Evolutionary conservation across 73 alveolate species (phyloP).

Genomic region (Breviolum minutum): DNA sequence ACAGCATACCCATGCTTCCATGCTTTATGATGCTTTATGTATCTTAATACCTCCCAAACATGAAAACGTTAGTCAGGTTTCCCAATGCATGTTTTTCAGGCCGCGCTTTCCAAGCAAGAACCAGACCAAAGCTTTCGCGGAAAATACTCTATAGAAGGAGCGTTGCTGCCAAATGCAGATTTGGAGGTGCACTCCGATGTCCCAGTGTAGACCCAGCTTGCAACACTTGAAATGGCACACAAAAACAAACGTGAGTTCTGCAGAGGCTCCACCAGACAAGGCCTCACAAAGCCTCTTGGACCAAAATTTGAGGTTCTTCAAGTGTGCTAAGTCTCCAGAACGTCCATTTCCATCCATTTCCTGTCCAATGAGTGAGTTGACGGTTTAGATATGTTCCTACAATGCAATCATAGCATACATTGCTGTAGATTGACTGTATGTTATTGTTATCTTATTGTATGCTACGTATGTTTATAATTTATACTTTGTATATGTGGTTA

Average conservation of each 20-base stretch:
- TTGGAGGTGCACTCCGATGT: slow-evolving; percentile 7
- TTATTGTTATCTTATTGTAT: too few species aligned
- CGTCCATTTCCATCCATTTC: too few species aligned
- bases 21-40: too few species aligned
- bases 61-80: background rate
- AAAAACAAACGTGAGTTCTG: background rate
- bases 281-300: slow-evolving; percentile 16
- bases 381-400: too few species aligned
- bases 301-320: background rate
- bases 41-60: too few species aligned
- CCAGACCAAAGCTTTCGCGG: slow-evolving; percentile 36
- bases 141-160: slow-evolving; percentile 55
- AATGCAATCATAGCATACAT: too few species aligned
- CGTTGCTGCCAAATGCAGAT: slow-evolving; percentile 70
- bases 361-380: too few species aligned
- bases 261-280: background rate
- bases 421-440: too few species aligned
- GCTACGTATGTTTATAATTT: too few species aligned
- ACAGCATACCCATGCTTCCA: too few species aligned
- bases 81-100: background rate
- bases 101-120: background rate
- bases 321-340: background rate
- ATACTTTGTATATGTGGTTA: too few species aligned
- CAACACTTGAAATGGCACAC: too few species aligned
- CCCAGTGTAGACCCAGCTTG: background rate